A percentile compares a stretch with the other conserved stretches of the same genome.
These are phyloP conservation scores for Trypanosomatidae sp. DNA, from an alignment of 208 protist genomes.

Conservation along the genomic window DNA sequence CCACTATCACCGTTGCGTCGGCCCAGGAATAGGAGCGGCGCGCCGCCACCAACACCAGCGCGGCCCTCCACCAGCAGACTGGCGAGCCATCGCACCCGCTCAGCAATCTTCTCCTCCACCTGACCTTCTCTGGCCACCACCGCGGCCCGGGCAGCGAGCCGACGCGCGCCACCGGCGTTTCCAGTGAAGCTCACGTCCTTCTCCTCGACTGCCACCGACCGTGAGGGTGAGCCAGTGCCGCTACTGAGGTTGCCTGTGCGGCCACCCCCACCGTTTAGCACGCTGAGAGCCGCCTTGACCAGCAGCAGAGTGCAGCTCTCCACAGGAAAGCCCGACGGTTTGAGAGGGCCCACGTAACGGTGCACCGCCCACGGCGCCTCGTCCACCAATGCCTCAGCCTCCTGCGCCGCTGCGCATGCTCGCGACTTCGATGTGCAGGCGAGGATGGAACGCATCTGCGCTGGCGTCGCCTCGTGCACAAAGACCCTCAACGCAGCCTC, in stretches of 20 bases:
- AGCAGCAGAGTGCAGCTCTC: conserved; percentile 21
- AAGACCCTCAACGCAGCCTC: conserved; percentile 19
- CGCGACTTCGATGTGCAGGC: background rate
- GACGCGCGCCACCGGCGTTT: conserved; percentile 10
- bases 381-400: background rate
- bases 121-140: conserved; percentile 23
- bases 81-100: conserved; percentile 20
- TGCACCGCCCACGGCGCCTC: background rate
- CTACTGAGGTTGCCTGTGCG: background rate
- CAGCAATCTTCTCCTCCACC: conserved; percentile 12
- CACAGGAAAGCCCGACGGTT: conserved; percentile 12
- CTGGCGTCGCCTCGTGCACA: conserved; percentile 9
- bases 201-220: background rate
- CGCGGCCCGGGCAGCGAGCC: conserved; percentile 21
- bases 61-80: conserved; percentile 25
- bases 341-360: conserved; percentile 9
- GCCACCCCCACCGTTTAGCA: background rate
- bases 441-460: conserved; percentile 18
- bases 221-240: background rate
- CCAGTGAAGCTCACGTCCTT: background rate
- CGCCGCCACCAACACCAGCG: background rate
- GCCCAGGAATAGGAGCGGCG: background rate
- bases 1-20: background rate
- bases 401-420: background rate
- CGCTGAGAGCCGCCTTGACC: conserved; percentile 21